These are phyloP conservation scores for Pyrenophora tritici-repentis DNA, from an alignment of 2,329 filamentous ascomycete species.

Conservation along the genomic window DNA sequence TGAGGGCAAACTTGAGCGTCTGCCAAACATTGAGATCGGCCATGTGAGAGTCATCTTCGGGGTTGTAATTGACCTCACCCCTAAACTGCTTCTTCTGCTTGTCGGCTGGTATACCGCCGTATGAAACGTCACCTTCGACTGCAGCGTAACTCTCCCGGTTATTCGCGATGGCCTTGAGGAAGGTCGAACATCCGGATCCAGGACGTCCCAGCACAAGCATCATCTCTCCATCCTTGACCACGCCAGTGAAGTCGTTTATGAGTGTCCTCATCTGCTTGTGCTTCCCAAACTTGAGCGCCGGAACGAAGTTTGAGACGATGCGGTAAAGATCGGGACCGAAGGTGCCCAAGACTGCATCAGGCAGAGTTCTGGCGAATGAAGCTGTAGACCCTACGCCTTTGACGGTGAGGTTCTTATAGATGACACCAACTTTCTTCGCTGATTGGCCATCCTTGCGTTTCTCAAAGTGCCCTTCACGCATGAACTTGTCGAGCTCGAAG, in stretches of 20 bases:
- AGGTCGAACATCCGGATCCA: constrained; percentile 75
- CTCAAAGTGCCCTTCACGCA: constrained; percentile 76
- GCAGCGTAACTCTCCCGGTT: constrained; percentile 67
- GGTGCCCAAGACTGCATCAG: constrained; percentile 74
- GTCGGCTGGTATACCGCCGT: constrained; percentile 71
- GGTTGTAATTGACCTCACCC: constrained; percentile 79
- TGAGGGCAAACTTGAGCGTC: constrained; percentile 74
- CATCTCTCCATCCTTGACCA: constrained; percentile 72
- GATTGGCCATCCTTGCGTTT: constrained; percentile 70
- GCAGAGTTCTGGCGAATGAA: constrained; percentile 72
- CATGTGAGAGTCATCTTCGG: constrained; percentile 77
- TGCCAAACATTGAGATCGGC: constrained; percentile 77
- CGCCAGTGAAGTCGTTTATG: constrained; percentile 70
- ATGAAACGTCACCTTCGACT: constrained; percentile 71
- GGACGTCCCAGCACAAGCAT: constrained; percentile 74
- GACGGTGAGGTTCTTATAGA: constrained; percentile 75
- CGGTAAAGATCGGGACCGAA: constrained; percentile 81
- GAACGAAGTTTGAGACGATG: constrained; percentile 61
- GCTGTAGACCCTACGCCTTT: constrained; percentile 70
- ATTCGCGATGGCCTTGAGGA: constrained; percentile 76
- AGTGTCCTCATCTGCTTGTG: constrained; percentile 59
- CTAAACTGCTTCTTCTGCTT: constrained; percentile 71
- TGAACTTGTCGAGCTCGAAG: constrained; percentile 72
- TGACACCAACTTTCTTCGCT: constrained; percentile 76
- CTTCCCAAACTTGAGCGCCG: constrained; percentile 55